Evolutionary conservation across 75 land plant genomes (phyloP), one percentile per base, ranked within the genome.

Genomic region (Pinus taeda): DNA sequence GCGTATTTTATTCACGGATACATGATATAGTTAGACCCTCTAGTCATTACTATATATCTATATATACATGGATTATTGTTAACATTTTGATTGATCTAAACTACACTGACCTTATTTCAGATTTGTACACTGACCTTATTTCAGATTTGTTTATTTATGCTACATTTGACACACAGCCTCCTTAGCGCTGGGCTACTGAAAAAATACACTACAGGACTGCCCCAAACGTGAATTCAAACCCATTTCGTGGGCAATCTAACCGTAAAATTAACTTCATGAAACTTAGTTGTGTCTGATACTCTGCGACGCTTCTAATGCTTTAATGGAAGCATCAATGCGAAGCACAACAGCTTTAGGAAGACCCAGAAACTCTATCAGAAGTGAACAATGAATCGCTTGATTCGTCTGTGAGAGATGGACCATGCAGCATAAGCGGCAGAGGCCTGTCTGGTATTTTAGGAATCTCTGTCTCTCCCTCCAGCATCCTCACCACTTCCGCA

Each of bases 391-490:
- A 66, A 11, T 4, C 4, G 13, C 18, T 9, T 15, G 24, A 1
- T 20, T 39, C 22, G n/a, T 69, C 3, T 18, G 1, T 21, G 9
- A 39, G 6, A n/a, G 4, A 20, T 39, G 8, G 9, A 45, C 3
- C 45, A 1, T 58, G 60, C 17, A 13, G 20, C 58, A 30, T 77
- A 63, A 81, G 53, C 24, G 82, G 79, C 24, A 77, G 60, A 20
- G 85, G 85, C 17, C 85, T 83, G 60, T 83, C 83, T 49, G 85
- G 85, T 22, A 83, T 67, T 57, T 62, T 29, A 6, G 85, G 84
- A 56, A 83, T 77, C 13, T 15, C 49, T 20, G 57, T 17, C 18
- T 83, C 79, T 20, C 84, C 85, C 71, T 83, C 85, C 75, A 83
- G 15, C 83, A 76, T 75, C 75, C 56, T 76, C 49, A 83, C 7